A percentile compares a stretch with the other conserved stretches of the same genome.
Conservation (phyloP, 768 basidiomycete genomes). For the Hydnum rufescens region DNA sequence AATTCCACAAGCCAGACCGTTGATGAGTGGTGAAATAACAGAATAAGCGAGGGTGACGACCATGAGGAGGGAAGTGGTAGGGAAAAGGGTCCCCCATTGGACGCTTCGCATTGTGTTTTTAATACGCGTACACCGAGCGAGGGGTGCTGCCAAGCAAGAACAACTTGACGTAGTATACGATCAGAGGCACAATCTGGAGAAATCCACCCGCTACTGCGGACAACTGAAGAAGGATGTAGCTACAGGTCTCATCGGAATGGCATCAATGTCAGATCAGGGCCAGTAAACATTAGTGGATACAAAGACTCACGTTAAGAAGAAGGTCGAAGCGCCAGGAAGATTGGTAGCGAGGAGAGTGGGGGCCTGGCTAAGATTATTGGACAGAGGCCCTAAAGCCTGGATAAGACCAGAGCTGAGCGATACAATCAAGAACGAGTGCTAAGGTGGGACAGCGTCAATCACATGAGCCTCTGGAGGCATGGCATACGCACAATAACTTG, state of each 20-base stretch:
- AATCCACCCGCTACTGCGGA: slow-evolving; percentile 64
- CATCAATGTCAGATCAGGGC: slow-evolving; percentile 16
- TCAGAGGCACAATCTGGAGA: slow-evolving; percentile 51
- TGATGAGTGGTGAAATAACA: slow-evolving; percentile 84
- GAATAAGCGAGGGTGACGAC: slow-evolving; percentile 35
- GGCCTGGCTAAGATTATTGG: slow-evolving; percentile 46
- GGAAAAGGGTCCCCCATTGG: slow-evolving; percentile 58
- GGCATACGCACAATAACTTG: slow-evolving; percentile 56
- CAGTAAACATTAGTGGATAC: slow-evolving; percentile 20
- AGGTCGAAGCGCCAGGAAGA: slow-evolving; percentile 66
- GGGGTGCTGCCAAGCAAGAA: slow-evolving; percentile 77
- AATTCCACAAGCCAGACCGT: slow-evolving; percentile 62
- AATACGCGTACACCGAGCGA: slow-evolving; percentile 62
- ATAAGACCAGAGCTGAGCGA: slow-evolving; percentile 72
- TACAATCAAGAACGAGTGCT: slow-evolving; percentile 90
- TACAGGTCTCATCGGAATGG: slow-evolving; percentile 10
- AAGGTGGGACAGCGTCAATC: slow-evolving; percentile 5
- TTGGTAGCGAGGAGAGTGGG: slow-evolving; percentile 56
- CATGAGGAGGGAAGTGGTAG: slow-evolving; percentile 37
- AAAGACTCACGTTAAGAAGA: slow-evolving; percentile 50
- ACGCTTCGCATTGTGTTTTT: slow-evolving; percentile 50
- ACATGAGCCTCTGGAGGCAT: background rate
- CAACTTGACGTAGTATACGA: slow-evolving; percentile 81
- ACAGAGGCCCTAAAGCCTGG: slow-evolving; percentile 39
- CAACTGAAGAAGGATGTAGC: slow-evolving; percentile 58